Conservation (phyloP, 2,329 filamentous ascomycete genomes). For the Cercospora sp. region DNA sequence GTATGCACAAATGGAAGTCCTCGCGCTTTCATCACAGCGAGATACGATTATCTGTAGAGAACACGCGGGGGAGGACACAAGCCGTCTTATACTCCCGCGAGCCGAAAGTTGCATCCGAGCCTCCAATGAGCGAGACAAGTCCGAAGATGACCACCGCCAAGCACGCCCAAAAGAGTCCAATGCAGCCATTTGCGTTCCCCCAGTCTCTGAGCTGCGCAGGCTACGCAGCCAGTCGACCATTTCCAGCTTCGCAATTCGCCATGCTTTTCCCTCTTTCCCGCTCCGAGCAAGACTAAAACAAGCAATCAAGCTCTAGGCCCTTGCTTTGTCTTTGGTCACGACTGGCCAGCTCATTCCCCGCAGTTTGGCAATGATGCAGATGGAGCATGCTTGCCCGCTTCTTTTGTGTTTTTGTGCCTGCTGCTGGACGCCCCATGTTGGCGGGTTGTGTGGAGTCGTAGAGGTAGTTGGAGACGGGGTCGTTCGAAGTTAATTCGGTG, state of each 20-base stretch:
- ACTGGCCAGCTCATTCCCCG: neutral
- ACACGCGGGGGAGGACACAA: neutral
- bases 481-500: constrained; percentile 1
- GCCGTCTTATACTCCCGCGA: neutral
- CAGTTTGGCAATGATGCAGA: neutral
- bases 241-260: neutral
- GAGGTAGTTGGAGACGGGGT: neutral
- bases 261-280: neutral
- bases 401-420: neutral
- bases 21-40: neutral
- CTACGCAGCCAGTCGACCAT: neutral
- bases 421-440: neutral
- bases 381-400: neutral
- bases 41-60: neutral
- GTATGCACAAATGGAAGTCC: neutral
- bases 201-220: neutral
- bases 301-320: neutral
- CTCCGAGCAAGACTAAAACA: neutral
- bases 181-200: neutral
- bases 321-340: neutral
- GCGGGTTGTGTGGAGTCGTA: neutral
- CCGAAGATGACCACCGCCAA: constrained; percentile 11
- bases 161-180: neutral
- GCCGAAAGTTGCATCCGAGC: neutral
- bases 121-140: constrained; percentile 8